phyloP scores from a whole-genome alignment of 2,329 filamentous ascomycete genomes.

The Triangularia setosa region DNA sequence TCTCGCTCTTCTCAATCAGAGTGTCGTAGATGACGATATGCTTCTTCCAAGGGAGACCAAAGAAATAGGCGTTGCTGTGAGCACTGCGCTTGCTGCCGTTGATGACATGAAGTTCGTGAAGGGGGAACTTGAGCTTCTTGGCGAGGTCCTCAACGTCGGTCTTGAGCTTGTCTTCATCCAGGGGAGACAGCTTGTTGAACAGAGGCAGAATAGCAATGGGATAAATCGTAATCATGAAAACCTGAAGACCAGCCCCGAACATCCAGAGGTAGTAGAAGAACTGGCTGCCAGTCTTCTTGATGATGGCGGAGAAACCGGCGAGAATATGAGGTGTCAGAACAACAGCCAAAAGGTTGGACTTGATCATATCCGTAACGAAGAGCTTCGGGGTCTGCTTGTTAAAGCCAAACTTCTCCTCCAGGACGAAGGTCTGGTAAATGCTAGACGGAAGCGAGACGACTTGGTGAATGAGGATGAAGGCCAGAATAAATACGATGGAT shows the following conservation, averaged over 20 bases:
- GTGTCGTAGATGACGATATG: slow-evolving; percentile 99
- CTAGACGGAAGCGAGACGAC: slow-evolving; percentile 73
- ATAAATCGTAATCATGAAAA: slow-evolving; percentile 95
- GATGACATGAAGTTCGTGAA: slow-evolving; percentile 91
- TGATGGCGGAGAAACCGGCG: slow-evolving; percentile 86
- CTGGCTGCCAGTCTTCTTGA: slow-evolving; percentile 85
- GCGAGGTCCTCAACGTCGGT: slow-evolving; percentile 81
- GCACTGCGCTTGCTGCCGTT: slow-evolving; percentile 85
- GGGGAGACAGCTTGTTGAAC: slow-evolving; percentile 96
- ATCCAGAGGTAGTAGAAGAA: slow-evolving; percentile 99
- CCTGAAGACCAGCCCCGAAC: slow-evolving; percentile 82
- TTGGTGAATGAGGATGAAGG: slow-evolving; percentile 79
- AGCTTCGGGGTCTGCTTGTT: slow-evolving; percentile 93
- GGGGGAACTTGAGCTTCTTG: slow-evolving; percentile 79
- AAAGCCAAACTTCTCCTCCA: slow-evolving; percentile 97
- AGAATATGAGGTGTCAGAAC: slow-evolving; percentile 82
- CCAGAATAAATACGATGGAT: slow-evolving; percentile 86
- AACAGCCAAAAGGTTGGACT: slow-evolving; percentile 78
- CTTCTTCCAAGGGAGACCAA: slow-evolving; percentile 98
- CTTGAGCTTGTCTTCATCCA: slow-evolving; percentile 85
- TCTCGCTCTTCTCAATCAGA: slow-evolving; percentile 88
- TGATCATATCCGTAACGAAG: slow-evolving; percentile 87
- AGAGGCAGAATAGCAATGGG: slow-evolving; percentile 89
- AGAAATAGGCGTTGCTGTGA: slow-evolving; percentile 93
- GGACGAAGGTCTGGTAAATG: slow-evolving; percentile 90